Percentiles rank a stretch among this genome's conserved stretches.
These are phyloP conservation scores for Penicillium pulvis DNA, from an alignment of 495 filamentous ascomycete genomes.

Conservation along the genomic window DNA sequence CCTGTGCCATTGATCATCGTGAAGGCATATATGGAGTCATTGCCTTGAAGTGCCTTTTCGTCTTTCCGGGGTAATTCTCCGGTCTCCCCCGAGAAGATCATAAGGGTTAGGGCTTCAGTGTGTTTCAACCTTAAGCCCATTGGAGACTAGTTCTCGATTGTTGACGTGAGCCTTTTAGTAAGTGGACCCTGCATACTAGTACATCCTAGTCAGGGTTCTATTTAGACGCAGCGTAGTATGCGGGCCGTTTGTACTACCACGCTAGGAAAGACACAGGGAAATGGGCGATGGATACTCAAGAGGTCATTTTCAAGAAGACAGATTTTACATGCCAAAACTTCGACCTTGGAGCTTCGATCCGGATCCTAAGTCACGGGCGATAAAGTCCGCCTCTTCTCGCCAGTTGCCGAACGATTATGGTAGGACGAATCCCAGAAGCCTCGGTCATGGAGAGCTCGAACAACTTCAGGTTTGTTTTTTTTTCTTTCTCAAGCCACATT, in stretches of 20 bases:
- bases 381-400: too few species aligned
- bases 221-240: neutral
- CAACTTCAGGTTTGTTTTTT: too few species aligned
- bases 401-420: too few species aligned
- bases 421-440: too few species aligned
- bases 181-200: neutral
- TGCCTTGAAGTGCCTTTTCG: neutral
- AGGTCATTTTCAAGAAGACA: too few species aligned
- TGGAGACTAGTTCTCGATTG: neutral
- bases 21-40: too few species aligned
- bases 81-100: neutral
- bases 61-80: constrained; percentile 1
- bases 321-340: too few species aligned
- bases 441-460: too few species aligned
- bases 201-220: neutral
- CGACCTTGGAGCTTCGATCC: too few species aligned
- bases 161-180: neutral
- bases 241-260: neutral
- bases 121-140: neutral
- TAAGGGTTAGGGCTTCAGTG: neutral
- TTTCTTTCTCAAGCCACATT: neutral
- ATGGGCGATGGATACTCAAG: too few species aligned
- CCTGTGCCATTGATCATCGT: neutral
- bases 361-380: too few species aligned
- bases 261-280: neutral